These are phyloP conservation scores for Eimeria sp. DNA, from an alignment of 169 alveolate species.

Conservation along the genomic window DNA sequence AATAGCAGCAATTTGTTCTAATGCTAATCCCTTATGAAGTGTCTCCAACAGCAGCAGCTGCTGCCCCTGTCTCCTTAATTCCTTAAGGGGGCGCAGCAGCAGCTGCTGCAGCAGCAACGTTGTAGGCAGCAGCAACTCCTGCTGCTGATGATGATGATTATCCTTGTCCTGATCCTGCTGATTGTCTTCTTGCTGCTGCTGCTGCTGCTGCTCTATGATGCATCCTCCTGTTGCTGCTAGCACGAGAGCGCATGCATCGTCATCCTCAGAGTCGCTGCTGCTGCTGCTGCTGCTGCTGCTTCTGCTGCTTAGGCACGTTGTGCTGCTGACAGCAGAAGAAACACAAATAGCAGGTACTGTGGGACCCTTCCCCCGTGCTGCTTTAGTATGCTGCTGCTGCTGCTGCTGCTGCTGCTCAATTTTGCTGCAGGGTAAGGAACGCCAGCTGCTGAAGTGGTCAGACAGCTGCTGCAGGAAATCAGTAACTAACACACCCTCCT, in stretches of 20 bases:
- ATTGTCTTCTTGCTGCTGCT: background rate
- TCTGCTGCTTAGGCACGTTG: background rate
- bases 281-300: conserved; percentile 44
- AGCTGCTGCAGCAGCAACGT: conserved; percentile 32
- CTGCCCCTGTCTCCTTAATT: background rate
- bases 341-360: background rate
- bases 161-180: background rate
- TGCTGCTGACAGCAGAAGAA: background rate
- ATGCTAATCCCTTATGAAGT: background rate
- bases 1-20: background rate
- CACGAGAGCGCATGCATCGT: background rate
- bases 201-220: background rate
- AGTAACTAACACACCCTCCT: background rate
- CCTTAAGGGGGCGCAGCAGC: background rate
- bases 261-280: conserved; percentile 3
- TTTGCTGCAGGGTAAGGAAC: background rate
- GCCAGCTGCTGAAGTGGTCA: conserved; percentile 15
- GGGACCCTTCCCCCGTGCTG: background rate
- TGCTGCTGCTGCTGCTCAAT: conserved; percentile 18
- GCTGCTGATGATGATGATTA: background rate
- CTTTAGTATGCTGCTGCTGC: background rate
- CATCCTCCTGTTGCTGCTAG: background rate
- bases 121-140: conserved; percentile 17
- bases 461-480: conserved; percentile 24
- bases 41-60: conserved; percentile 45